Base-by-base conservation (phyloP, 2,329 filamentous ascomycete species). In the Scleromitrula shiraiana region DNA sequence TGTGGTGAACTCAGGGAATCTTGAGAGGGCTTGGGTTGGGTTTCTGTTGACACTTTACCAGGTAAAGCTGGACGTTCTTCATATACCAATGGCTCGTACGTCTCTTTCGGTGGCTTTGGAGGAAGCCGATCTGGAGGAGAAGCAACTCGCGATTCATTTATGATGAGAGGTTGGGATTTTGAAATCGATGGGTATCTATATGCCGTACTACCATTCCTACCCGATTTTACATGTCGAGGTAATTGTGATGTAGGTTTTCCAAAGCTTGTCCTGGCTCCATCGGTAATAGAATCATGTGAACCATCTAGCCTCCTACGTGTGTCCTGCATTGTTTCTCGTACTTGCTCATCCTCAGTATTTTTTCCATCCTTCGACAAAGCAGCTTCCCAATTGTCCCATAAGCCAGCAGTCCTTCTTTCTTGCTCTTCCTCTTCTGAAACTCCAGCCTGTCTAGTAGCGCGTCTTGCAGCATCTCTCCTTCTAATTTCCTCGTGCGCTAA, bases 401-500 rank as follows among this genome's bases (percentile, higher is more conserved):
- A 57, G 5, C 74, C 76, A 10, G 70, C 74, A 15, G 68, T 67
- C 8, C 80, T 71, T 33, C 78, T 74, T 43, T 69, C 68, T 49
- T 74, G 72, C 53, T 82, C 77, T 51, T 80, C 76, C 46, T 78
- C 74, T 41, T 74, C 71, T 0, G 74, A 69, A 2, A 80, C 69
- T 0, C 76, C 79, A 22, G 77, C 73, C 55, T 78, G 74, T 26
- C 76, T 73, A 22, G 74, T 77, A 9, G 73, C 75, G 54, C 70
- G 75, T 51, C 79, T 72, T 35, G 72, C 74, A 12, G 76, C 78
- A 57, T 85, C 82, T 55, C 88, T 74, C 35, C 85, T 74, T 48
- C 69, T 72, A 49, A 89, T 76, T 65, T 94, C 88, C 47, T 77
- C 77, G 53, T 83, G 80, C 0, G 88, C 88, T 24, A 94, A 65